Conservation (phyloP, 352 stramenopile species). For the Phytophthora quininea region DNA sequence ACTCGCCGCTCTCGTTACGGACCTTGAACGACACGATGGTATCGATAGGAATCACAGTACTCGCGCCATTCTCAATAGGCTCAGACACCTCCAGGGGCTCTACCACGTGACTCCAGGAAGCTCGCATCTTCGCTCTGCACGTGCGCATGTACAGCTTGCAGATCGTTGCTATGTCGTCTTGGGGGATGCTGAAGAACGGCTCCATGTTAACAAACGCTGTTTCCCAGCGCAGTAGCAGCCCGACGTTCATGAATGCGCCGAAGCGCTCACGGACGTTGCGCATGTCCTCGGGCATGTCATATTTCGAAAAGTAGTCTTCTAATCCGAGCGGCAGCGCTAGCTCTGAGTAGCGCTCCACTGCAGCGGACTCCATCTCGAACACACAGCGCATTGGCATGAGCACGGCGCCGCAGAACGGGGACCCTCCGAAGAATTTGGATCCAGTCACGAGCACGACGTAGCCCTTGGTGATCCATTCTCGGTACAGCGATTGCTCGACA, state of each 20-base stretch:
- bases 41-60: conserved; percentile 53
- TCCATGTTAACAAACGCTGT: conserved; percentile 84
- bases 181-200: conserved; percentile 67
- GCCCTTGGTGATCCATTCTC: conserved; percentile 62
- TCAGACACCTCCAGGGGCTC: conserved; percentile 45
- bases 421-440: conserved; percentile 89
- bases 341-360: conserved; percentile 60
- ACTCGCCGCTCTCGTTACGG: conserved; percentile 41
- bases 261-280: conserved; percentile 60
- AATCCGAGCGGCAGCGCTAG: conserved; percentile 72
- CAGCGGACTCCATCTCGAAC: conserved; percentile 78
- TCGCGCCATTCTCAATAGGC: conserved; percentile 18
- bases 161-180: conserved; percentile 49
- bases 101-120: conserved; percentile 50
- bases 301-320: conserved; percentile 85
- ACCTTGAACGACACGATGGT: conserved; percentile 87
- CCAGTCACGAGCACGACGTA: conserved; percentile 85
- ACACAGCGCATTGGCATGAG: conserved; percentile 80
- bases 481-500: conserved; percentile 61
- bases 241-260: conserved; percentile 74
- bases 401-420: conserved; percentile 86
- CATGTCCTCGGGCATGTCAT: conserved; percentile 77
- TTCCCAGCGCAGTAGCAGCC: conserved; percentile 81
- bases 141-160: conserved; percentile 61
- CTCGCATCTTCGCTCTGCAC: conserved; percentile 53